Evolutionary conservation across 2,329 filamentous ascomycete genomes (phyloP).

Genomic region (Colletotrichum neosansevieriae): DNA sequence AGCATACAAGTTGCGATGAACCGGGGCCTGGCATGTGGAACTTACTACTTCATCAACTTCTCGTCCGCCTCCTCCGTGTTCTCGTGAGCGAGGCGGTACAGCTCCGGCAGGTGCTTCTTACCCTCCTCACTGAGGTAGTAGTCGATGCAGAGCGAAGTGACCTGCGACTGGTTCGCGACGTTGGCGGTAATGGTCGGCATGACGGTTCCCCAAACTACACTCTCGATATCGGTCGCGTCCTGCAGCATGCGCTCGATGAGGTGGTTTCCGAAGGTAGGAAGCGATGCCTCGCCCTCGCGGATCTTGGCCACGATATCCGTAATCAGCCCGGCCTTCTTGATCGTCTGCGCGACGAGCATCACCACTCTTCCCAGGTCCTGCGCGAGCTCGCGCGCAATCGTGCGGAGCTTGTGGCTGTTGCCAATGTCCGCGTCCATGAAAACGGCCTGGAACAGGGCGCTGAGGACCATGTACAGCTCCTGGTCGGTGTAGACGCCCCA

Average conservation of each 20-base stretch:
- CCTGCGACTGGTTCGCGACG: slow-evolving; percentile 69
- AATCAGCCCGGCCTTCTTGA: slow-evolving; percentile 60
- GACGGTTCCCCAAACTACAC: slow-evolving; percentile 68
- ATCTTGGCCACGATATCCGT: slow-evolving; percentile 61
- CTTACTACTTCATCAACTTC: slow-evolving; percentile 50
- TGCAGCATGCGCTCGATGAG: slow-evolving; percentile 68
- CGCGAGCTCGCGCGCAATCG: slow-evolving; percentile 61
- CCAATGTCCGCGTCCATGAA: slow-evolving; percentile 68
- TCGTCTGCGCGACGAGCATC: slow-evolving; percentile 62
- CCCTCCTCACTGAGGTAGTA: slow-evolving; percentile 68
- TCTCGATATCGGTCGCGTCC: slow-evolving; percentile 62
- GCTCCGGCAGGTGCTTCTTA: slow-evolving; percentile 61
- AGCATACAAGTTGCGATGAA: background rate
- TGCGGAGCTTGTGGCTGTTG: slow-evolving; percentile 68
- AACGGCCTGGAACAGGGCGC: slow-evolving; percentile 66
- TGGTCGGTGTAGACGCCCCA: slow-evolving; percentile 67
- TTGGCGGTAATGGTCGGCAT: slow-evolving; percentile 68
- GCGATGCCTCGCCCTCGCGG: slow-evolving; percentile 49
- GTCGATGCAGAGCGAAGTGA: slow-evolving; percentile 69
- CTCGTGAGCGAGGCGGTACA: slow-evolving; percentile 63
- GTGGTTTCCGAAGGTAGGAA: slow-evolving; percentile 67
- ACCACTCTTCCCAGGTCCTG: slow-evolving; percentile 65
- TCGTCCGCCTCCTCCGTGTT: slow-evolving; percentile 65
- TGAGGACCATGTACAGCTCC: slow-evolving; percentile 67
- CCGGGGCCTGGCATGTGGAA: background rate